phyloP scores from a whole-genome alignment of 1,284 basidiomycete species.

The Boletellus deceptivus region DNA sequence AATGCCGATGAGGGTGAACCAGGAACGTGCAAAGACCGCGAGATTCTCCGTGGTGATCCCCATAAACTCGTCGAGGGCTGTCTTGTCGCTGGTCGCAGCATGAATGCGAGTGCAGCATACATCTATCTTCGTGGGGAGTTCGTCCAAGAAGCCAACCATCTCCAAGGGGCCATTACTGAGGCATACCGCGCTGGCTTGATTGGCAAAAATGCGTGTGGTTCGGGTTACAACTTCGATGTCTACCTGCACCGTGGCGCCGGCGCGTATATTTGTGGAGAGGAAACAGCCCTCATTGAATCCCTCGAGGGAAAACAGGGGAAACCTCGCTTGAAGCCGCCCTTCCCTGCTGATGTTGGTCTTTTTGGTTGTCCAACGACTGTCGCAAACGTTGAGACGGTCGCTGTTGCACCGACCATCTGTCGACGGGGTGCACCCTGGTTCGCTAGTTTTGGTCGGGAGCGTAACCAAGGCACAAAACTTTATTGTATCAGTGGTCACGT shows the following conservation, averaged over 20 bases:
- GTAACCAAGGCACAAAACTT: conserved; percentile 95
- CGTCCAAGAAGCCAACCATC: conserved; percentile 90
- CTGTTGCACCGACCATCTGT: conserved; percentile 96
- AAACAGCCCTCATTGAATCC: conserved; percentile 96
- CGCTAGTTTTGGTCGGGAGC: conserved; percentile 85
- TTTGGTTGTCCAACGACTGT: conserved; percentile 98
- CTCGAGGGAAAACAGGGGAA: conserved; percentile 98
- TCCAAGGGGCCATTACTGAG: conserved; percentile 94
- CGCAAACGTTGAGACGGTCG: conserved; percentile 97
- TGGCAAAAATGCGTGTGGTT: conserved; percentile 90
- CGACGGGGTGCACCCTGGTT: conserved; percentile 94
- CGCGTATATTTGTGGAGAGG: conserved; percentile 98
- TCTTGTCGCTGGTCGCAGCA: conserved; percentile 93
- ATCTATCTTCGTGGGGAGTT: conserved; percentile 99
- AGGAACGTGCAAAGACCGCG: conserved; percentile 98
- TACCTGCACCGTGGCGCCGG: conserved; percentile 97
- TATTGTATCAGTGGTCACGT: conserved; percentile 97
- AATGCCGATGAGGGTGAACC: conserved; percentile 99
- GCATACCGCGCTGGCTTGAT: conserved; percentile 92
- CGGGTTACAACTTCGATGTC: conserved; percentile 93
- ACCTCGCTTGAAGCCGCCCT: conserved; percentile 97
- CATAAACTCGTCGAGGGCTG: conserved; percentile 99
- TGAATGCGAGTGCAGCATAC: conserved; percentile 98
- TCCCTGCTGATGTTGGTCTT: conserved; percentile 96
- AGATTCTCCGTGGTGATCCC: conserved; percentile 96